phyloP scores from a whole-genome alignment of 192 early-diverging fungal species.

The Chytriomyces sp. region DNA sequence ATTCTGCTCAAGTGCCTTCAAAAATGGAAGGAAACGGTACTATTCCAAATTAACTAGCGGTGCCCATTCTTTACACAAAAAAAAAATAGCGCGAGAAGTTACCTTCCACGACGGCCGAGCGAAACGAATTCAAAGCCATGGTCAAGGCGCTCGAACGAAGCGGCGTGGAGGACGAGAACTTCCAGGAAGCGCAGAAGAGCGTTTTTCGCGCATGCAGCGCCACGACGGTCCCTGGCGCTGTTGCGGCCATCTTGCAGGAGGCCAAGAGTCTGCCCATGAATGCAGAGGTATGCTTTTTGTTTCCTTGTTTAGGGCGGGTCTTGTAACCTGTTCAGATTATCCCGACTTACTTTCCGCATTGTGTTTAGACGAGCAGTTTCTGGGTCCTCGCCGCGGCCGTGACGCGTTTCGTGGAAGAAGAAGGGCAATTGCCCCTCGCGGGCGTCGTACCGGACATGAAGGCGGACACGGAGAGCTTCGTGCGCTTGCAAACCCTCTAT shows the following conservation, averaged over 20 bases:
- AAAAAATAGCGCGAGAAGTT: constrained; percentile 60
- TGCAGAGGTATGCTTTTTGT: constrained; percentile 46
- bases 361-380: constrained; percentile 62
- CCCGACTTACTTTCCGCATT: background rate
- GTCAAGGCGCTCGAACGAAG: constrained; percentile 44
- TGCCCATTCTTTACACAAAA: background rate
- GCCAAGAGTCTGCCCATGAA: constrained; percentile 41
- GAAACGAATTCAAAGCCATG: constrained; percentile 65
- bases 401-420: constrained; percentile 74
- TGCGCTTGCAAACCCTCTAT: constrained; percentile 82
- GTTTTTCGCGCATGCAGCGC: constrained; percentile 64
- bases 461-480: constrained; percentile 85
- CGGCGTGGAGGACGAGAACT: constrained; percentile 77
- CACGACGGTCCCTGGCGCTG: constrained; percentile 52
- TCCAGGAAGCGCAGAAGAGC: constrained; percentile 78
- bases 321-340: background rate
- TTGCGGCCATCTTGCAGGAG: constrained; percentile 61
- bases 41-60: constrained; percentile 1
- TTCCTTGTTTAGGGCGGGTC: background rate
- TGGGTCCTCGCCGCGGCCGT: constrained; percentile 85
- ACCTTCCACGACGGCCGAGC: constrained; percentile 62
- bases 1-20: constrained; percentile 79
- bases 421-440: constrained; percentile 78
- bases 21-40: constrained; percentile 69
- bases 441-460: constrained; percentile 97